Percentiles rank a stretch among this genome's conserved stretches.
phyloP scores from a whole-genome alignment of 768 basidiomycete species.

The Hericium erinaceus region DNA sequence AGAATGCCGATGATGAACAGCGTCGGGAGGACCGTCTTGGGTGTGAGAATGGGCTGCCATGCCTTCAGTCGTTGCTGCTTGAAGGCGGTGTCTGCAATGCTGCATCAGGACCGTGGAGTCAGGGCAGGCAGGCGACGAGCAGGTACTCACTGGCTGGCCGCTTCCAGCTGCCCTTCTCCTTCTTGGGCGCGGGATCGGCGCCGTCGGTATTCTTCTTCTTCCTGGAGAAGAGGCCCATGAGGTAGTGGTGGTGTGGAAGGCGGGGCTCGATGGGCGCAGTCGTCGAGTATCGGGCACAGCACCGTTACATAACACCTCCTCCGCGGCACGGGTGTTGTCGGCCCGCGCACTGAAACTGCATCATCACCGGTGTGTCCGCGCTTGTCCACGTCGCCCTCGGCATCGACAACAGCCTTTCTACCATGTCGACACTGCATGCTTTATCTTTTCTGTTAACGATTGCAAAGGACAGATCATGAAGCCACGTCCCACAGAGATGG shows the following conservation, averaged over 20 bases:
- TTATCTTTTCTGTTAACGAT: no score
- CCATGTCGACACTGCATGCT: no score
- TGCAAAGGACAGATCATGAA: no score
- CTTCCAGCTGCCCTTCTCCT: constrained; percentile 81
- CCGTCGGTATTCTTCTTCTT: constrained; percentile 14
- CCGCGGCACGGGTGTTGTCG: no score
- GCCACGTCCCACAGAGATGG: no score
- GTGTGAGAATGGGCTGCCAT: constrained; percentile 99
- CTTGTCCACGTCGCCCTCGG: no score
- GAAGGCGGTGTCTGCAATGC: constrained; percentile 81
- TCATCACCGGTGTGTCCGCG: no score
- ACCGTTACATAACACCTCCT: no score
- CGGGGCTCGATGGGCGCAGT: no score
- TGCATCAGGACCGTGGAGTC: constrained; percentile 14
- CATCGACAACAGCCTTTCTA: no score
- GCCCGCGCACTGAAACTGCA: no score
- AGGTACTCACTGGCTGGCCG: constrained; percentile 67
- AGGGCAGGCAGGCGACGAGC: constrained; percentile 1
- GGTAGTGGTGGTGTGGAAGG: not conserved
- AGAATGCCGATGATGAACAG: constrained; percentile 91
- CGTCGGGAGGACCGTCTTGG: constrained; percentile 94
- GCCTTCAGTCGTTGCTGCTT: constrained; percentile 99
- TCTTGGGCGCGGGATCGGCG: constrained; percentile 41
- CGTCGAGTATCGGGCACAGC: no score
- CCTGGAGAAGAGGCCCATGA: constrained; percentile 26